These are phyloP conservation scores for Tilletia walkeri DNA, from an alignment of 1,284 basidiomycete genomes.

Conservation along the genomic window DNA sequence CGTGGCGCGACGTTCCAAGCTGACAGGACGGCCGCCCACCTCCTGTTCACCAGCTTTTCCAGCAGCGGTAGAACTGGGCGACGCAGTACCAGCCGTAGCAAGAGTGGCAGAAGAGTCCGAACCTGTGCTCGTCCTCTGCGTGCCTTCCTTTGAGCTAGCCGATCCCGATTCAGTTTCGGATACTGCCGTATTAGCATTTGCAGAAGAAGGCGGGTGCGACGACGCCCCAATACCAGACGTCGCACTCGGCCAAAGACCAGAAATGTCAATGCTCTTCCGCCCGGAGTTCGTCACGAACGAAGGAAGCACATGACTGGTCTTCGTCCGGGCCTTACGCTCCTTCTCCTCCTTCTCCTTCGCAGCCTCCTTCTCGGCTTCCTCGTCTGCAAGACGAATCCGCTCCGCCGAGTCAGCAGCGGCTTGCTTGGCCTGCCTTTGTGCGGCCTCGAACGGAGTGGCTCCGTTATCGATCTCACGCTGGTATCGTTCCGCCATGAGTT, in stretches of 20 bases:
- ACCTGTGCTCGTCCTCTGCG: too few species aligned
- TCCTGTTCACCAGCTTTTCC: too few species aligned
- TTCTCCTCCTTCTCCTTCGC: constrained; percentile 16
- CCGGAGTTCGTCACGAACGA: background rate
- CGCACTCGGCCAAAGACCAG: constrained; percentile 3
- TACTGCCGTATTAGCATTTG: background rate
- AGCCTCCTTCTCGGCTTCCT: constrained; percentile 9
- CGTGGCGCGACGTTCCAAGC: background rate
- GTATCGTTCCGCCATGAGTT: constrained; percentile 1
- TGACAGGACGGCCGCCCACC: too few species aligned
- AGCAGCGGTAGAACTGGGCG: too few species aligned
- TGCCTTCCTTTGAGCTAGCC: too few species aligned
- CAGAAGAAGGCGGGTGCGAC: background rate
- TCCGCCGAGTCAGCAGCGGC: background rate
- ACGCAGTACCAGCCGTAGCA: too few species aligned
- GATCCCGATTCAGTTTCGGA: background rate
- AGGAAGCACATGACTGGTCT: constrained; percentile 10
- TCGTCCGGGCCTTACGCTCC: background rate
- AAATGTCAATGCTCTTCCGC: constrained; percentile 14
- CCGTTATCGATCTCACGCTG: background rate
- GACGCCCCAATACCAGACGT: background rate
- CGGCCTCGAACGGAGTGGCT: background rate
- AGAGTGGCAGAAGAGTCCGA: too few species aligned
- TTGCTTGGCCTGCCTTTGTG: background rate
- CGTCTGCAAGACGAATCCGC: background rate